Base-by-base conservation (phyloP, 2,329 filamentous ascomycete genomes). In the Colletotrichum echinochloae region DNA sequence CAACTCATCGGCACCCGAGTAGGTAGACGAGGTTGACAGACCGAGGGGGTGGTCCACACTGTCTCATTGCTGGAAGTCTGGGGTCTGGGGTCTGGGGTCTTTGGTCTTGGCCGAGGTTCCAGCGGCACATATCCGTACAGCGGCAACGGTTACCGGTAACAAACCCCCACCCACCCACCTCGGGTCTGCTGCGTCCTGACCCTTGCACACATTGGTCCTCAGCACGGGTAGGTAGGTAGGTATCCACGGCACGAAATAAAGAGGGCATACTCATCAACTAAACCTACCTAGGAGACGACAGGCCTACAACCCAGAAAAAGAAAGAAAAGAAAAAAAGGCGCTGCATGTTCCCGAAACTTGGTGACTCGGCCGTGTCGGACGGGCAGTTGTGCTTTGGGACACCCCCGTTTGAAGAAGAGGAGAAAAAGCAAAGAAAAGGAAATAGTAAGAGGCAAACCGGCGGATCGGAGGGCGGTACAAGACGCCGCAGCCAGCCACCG, bases 61-160 rank as follows among this genome's bases (percentile, higher is more conserved):
- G 46, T 41, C 11, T 20, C 49, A 30, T 56, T 26, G 33, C 35
- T 23, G 51, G 64, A 28, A 41, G 35, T 52, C 35, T 62, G 51
- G 65, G 41, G 44, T 70, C 54, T 59, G 55, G 51, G 60, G 37
- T 44, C 30, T 55, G 49, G 59, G 33, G 26, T 33, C 20, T 49
- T 28, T 60, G 57, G 57, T 37, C 39, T 39, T 61, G 46, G 68
- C 68, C 68, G 68, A 71, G 68, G 68, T 71, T 49, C 65, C 64
- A 60, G 51, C 59, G 59, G 59, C 33, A 60, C 5, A 46, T 23
- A 23, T 4, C 30, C 4, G 30, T 8, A 33, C 30, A 33, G n/a
- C n/a, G n/a, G n/a, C 57, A 63, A 44, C 46, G 59, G 59, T 39
- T 61, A 61, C 46, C 44, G 59, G 59, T 16, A 61, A 48, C 30